phyloP scores from a whole-genome alignment of 2,329 filamentous ascomycete genomes.

The Grosmannia penicillata region DNA sequence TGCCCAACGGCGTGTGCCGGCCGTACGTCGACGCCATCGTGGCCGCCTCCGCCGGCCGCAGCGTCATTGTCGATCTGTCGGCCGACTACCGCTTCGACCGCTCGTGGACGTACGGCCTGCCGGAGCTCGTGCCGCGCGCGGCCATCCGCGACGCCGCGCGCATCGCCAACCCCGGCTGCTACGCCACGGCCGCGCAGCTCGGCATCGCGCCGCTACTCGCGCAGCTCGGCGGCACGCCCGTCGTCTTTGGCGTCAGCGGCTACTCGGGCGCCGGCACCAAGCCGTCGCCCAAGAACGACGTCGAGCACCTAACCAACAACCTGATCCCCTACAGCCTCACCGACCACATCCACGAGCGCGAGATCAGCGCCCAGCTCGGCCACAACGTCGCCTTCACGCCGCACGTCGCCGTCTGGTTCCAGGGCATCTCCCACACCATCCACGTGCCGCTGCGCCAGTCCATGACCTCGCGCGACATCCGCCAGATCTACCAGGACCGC shows the following conservation, averaged over 20 bases:
- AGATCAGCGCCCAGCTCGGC: slow-evolving; percentile 67
- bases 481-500: slow-evolving; percentile 88
- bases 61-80: slow-evolving; percentile 84
- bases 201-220: slow-evolving; percentile 72
- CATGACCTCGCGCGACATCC: slow-evolving; percentile 84
- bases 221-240: slow-evolving; percentile 62
- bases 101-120: slow-evolving; percentile 79
- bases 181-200: slow-evolving; percentile 83
- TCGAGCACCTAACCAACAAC: slow-evolving; percentile 69
- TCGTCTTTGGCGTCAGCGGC: slow-evolving; percentile 79
- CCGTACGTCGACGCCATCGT: slow-evolving; percentile 85
- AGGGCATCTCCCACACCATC: slow-evolving; percentile 86
- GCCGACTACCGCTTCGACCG: slow-evolving; percentile 87
- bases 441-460: slow-evolving; percentile 72
- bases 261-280: slow-evolving; percentile 95
- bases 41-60: slow-evolving; percentile 41
- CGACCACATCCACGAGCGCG: slow-evolving; percentile 87
- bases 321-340: slow-evolving; percentile 83
- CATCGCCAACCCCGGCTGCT: slow-evolving; percentile 90
- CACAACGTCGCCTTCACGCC: slow-evolving; percentile 71
- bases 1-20: slow-evolving; percentile 89
- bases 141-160: slow-evolving; percentile 64
- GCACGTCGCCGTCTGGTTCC: slow-evolving; percentile 94
- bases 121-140: slow-evolving; percentile 65
- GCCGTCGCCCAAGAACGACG: slow-evolving; percentile 85